Conservation (phyloP, 2,329 filamentous ascomycete genomes). For the Neurospora sp. region DNA sequence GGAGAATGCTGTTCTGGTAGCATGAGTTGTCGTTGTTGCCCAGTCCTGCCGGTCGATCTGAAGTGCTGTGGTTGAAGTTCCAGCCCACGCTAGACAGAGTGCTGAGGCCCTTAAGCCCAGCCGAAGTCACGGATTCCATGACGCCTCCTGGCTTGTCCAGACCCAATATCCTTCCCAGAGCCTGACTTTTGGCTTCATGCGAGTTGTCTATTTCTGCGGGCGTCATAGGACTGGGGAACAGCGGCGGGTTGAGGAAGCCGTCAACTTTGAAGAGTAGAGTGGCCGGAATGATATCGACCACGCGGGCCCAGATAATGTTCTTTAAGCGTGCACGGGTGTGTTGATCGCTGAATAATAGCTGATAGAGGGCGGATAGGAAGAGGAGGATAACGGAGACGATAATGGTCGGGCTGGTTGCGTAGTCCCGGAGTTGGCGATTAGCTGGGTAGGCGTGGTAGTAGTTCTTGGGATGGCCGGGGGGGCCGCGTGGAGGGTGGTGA, state of each 20-base stretch:
- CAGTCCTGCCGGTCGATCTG: conserved; percentile 53
- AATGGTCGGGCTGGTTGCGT: conserved; percentile 26
- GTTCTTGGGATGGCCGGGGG: conserved; percentile 8
- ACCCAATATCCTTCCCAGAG: conserved; percentile 53
- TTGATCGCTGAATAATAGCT: conserved; percentile 19
- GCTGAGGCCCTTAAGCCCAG: conserved; percentile 44
- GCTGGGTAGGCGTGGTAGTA: conserved; percentile 16
- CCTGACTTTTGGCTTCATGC: conserved; percentile 53
- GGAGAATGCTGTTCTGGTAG: conserved; percentile 94
- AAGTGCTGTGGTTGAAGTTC: conserved; percentile 24
- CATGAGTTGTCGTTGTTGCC: conserved; percentile 94
- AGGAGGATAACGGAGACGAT: conserved; percentile 26
- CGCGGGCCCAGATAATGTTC: conserved; percentile 48
- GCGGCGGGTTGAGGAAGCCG: conserved; percentile 40
- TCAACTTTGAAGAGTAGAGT: conserved; percentile 48
- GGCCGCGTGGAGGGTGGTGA: conserved; percentile 17
- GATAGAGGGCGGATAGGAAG: conserved; percentile 26
- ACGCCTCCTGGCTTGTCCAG: conserved; percentile 43
- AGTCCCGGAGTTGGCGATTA: conserved; percentile 20
- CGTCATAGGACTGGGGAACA: conserved; percentile 31
- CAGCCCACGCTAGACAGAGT: conserved; percentile 38
- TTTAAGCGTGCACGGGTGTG: conserved; percentile 24
- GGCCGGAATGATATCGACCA: conserved; percentile 49
- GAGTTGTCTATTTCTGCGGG: background rate
- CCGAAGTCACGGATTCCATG: conserved; percentile 48